Evolutionary conservation across 1,284 basidiomycete species (phyloP).

Genomic region (Pseudozyma hubeiensis): DNA sequence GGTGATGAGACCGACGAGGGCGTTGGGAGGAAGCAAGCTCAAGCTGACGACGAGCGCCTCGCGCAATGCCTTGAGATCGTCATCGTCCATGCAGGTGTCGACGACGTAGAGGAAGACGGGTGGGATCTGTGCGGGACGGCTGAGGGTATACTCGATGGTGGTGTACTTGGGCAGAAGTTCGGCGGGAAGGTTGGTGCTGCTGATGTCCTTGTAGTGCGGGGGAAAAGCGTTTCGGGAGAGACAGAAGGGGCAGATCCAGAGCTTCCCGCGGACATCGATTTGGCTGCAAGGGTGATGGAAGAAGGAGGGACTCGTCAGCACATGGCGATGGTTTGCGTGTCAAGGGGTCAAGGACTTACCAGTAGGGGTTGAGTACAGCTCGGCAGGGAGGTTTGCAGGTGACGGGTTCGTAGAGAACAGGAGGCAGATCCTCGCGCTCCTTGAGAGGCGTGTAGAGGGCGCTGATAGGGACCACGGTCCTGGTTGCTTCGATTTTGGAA

Average conservation of each 20-base stretch:
- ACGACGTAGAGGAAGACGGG: constrained; percentile 97
- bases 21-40: constrained; percentile 90
- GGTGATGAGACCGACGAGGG: constrained; percentile 94
- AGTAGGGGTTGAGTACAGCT: constrained; percentile 97
- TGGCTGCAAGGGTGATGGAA: constrained; percentile 74
- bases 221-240: constrained; percentile 96
- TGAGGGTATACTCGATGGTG: constrained; percentile 97
- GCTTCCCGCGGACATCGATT: constrained; percentile 96
- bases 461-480: constrained; percentile 96
- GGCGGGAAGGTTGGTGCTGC: constrained; percentile 93
- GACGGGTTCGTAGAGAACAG: constrained; percentile 96
- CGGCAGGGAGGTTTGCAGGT: constrained; percentile 98
- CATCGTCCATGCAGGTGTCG: constrained; percentile 95
- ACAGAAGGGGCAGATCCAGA: constrained; percentile 99
- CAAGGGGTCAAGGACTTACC: constrained; percentile 70
- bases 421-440: constrained; percentile 91
- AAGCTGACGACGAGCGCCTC: constrained; percentile 93
- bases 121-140: constrained; percentile 88
- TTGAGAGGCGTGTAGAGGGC: constrained; percentile 98
- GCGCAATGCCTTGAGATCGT: constrained; percentile 92
- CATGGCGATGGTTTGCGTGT: background rate
- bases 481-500: constrained; percentile 94
- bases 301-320: background rate
- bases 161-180: constrained; percentile 98
- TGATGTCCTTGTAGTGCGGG: constrained; percentile 98